These are phyloP conservation scores for Apiotrichum mycotoxinovorans DNA, from an alignment of 1,284 basidiomycete species.

Conservation along the genomic window DNA sequence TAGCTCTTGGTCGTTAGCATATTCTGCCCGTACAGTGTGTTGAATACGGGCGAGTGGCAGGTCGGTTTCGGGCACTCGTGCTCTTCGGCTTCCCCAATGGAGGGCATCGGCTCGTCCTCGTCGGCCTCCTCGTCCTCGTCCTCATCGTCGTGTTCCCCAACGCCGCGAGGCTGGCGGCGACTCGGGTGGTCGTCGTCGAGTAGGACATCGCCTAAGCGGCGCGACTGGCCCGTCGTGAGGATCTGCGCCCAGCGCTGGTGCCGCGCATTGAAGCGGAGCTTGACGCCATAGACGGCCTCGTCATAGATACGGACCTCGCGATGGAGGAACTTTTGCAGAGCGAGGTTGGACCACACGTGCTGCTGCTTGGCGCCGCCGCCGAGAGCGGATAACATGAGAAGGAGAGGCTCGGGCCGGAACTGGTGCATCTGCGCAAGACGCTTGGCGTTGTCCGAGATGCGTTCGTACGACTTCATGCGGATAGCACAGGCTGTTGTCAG, in stretches of 20 bases:
- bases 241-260: slow-evolving; percentile 44
- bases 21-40: slow-evolving; percentile 81
- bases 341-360: slow-evolving; percentile 67
- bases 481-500: slow-evolving; percentile 64
- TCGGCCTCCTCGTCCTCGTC: slow-evolving; percentile 19
- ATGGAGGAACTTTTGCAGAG: slow-evolving; percentile 74
- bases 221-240: slow-evolving; percentile 20
- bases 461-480: slow-evolving; percentile 56
- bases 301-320: slow-evolving; percentile 69
- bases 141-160: slow-evolving; percentile 14
- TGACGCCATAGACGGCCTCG: slow-evolving; percentile 60
- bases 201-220: slow-evolving; percentile 24
- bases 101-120: slow-evolving; percentile 4
- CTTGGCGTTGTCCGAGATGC: slow-evolving; percentile 58
- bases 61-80: slow-evolving; percentile 55
- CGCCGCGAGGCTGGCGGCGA: not conserved
- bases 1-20: slow-evolving; percentile 80
- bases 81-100: not conserved
- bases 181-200: slow-evolving; percentile 10
- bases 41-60: slow-evolving; percentile 68
- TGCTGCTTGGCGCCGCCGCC: slow-evolving; percentile 61
- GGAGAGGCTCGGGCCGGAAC: slow-evolving; percentile 61
- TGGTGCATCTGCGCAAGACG: slow-evolving; percentile 66
- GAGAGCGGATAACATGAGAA: slow-evolving; percentile 67
- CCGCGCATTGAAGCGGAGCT: slow-evolving; percentile 33